These are phyloP conservation scores for Tylopilus vinaceipallidus DNA, from an alignment of 768 basidiomycete species.

Conservation along the genomic window DNA sequence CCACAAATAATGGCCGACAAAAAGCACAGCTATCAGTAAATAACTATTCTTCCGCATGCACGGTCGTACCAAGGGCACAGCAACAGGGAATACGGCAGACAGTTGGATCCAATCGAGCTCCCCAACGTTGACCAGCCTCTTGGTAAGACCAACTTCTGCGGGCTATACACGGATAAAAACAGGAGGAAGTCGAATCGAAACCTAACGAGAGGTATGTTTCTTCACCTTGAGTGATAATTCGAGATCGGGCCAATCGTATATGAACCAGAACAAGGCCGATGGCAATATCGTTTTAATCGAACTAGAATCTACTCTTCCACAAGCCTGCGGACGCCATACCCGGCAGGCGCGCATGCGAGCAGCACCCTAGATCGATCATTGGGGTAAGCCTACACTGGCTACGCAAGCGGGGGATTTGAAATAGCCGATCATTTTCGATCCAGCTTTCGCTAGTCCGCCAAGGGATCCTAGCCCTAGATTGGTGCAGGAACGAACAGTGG, in stretches of 20 bases:
- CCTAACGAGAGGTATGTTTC: not conserved
- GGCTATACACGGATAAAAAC: not conserved
- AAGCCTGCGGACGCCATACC: too few species aligned
- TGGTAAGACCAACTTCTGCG: not conserved
- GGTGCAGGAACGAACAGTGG: not conserved
- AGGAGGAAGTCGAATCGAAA: not conserved
- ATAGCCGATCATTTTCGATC: too few species aligned
- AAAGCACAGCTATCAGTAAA: not conserved
- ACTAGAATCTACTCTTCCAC: not conserved
- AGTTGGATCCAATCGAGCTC: not conserved
- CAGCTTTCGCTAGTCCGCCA: not conserved
- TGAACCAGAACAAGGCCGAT: not conserved
- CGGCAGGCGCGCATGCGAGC: too few species aligned
- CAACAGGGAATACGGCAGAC: not conserved
- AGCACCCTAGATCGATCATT: too few species aligned
- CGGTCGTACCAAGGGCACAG: not conserved
- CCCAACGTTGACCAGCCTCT: not conserved
- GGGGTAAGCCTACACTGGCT: too few species aligned
- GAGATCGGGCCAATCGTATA: not conserved
- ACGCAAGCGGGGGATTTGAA: too few species aligned
- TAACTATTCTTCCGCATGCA: not conserved
- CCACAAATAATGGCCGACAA: not conserved
- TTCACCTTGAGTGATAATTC: not conserved
- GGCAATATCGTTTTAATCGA: not conserved
- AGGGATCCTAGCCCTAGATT: not conserved